phyloP scores from a whole-genome alignment of 352 stramenopile genomes.

The Peronospora belbahrii region DNA sequence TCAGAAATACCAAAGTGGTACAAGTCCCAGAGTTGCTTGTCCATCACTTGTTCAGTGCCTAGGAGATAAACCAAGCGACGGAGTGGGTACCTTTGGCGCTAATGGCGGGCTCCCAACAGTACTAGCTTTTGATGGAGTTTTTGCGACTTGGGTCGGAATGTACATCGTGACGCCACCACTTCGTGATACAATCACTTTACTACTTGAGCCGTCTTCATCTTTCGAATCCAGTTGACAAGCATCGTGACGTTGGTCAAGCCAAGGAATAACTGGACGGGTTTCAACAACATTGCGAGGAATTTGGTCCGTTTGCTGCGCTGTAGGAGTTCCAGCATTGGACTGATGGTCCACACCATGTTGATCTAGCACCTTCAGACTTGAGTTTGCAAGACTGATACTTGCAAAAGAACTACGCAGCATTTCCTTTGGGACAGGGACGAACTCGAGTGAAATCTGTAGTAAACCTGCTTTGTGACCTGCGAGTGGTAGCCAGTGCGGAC shows the following conservation, averaged over 20 bases:
- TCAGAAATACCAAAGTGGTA: slow-evolving; percentile 49
- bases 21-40: slow-evolving; percentile 53
- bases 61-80: slow-evolving; percentile 12
- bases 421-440: slow-evolving; percentile 20
- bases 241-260: slow-evolving; percentile 21
- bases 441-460: slow-evolving; percentile 47
- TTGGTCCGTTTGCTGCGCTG: slow-evolving; percentile 12
- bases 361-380: not conserved
- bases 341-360: slow-evolving; percentile 5
- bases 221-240: slow-evolving; percentile 1
- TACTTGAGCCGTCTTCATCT: slow-evolving; percentile 1
- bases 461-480: slow-evolving; percentile 32
- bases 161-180: slow-evolving; percentile 47
- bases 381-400: not conserved
- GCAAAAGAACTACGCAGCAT: slow-evolving; percentile 1
- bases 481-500: slow-evolving; percentile 40
- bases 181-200: slow-evolving; percentile 29
- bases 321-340: slow-evolving; percentile 6
- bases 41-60: slow-evolving; percentile 34
- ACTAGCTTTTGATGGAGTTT: slow-evolving; percentile 9
- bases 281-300: slow-evolving; percentile 21
- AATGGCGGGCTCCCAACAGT: slow-evolving; percentile 1
- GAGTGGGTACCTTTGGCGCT: slow-evolving; percentile 1
- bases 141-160: slow-evolving; percentile 26
- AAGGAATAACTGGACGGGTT: slow-evolving; percentile 8